Base-by-base conservation (phyloP, 2,329 filamentous ascomycete species). In the Alternaria sp. region DNA sequence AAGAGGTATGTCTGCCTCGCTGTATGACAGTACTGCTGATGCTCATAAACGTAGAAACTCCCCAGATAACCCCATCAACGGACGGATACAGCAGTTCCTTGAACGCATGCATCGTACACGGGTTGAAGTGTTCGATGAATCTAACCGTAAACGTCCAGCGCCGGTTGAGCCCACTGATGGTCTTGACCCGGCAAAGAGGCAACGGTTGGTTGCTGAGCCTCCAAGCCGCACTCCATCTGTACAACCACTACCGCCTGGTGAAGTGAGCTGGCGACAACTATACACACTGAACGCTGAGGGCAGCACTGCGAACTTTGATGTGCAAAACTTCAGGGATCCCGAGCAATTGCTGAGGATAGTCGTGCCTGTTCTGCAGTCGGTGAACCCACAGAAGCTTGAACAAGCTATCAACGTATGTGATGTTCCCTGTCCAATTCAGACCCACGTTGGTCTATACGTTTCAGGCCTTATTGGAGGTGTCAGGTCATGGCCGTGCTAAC, bases 21-120 rank as follows among this genome's bases (percentile, higher is more conserved):
- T 23, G 19, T 9, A 13, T 50, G 10, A 52, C 50, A 6, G 21
- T 59, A 46, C n/a, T 21, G 4, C 46, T 45, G 49, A 64, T 50
- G 28, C 55, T 62, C 52, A 67, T 15, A 17, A 32, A 5, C 47
- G 1, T 32, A 93, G 94, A 73, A 93, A 96, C 70, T 92, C 92
- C 3, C 36, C 15, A 40, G 91, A 92, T 59, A 91, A 93, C 70
- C 89, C 92, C 1, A 84, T 93, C 57, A 86, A 87, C 21, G 86
- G 86, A 0, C 90, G 92, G 65, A 96, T 99, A 78, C 92, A 97
- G 71, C 91, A 96, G 75, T 90, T 97, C 74, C 84, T 97, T 17
- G 93, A 97, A 72, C 88, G 93, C 53, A 87, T 96, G 66, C 89
- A 92, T 82, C 91, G 93, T 67, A 90, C 89, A 57, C 89, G 93